Evolutionary conservation across 768 basidiomycete species (phyloP), one percentile per base, ranked within the genome.

Genomic region (Termitomyces eurrhizus): DNA sequence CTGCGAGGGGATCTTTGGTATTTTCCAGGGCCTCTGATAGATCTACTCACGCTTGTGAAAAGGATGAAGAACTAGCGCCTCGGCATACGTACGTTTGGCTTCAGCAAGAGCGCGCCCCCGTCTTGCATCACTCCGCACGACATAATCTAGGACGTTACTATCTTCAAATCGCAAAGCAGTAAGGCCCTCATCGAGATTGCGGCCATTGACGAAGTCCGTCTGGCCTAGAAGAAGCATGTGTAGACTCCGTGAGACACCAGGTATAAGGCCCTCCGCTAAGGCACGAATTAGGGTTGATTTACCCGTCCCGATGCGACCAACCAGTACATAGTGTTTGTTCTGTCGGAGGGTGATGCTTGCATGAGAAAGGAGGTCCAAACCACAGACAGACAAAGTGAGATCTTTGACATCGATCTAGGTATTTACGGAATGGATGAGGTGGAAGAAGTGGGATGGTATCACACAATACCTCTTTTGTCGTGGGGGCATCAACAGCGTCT

Each of bases 231-330:
- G 71, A 0, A 79, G 70, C 52, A 84, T 79, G 2, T 73, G 72
- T 21, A 82, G 57, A 49, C 71, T 73, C 60, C 73, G 70, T 12
- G 73, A 70, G n/a, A 83, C 60, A 14, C 82, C 83, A 0, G 83
- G 82, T 46, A 84, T 81, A 33, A 77, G 68, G 33, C 75, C 71
- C 21, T 82, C 76, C 2, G 71, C 69, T 29, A 83, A 62, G 11
- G 80, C 80, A 18, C 71, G 71, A 32, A 83, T 64, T 0, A 82
- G 69, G 16, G 65, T 80, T 14, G 80, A 81, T 65, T 85, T 85
- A 11, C 83, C 84, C 18, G 77, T 74, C 2, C 84, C 84, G 66
- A 84, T 83, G 56, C 83, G 74, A 14, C 84, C 86, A 7, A 85
- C 73, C 56, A 88, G 75, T 33, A 77, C 81, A 69, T 84, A 84